Percentiles rank a stretch among this genome's conserved stretches.
phyloP scores from a whole-genome alignment of 352 stramenopile genomes.

The Thalassiosira hispida region DNA sequence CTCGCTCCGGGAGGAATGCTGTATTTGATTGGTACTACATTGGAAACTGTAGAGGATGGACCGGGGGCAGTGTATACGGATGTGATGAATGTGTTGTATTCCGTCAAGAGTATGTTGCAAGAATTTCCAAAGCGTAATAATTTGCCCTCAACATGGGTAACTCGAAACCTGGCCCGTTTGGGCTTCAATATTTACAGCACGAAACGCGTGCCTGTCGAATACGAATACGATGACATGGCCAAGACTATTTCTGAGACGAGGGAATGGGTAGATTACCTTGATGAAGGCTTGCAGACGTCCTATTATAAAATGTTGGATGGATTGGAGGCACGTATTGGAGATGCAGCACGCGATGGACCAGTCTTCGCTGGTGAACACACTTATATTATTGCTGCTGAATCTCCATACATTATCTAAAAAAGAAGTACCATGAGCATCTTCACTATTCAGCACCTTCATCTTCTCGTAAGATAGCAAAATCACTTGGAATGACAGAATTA shows the following conservation, averaged over 20 bases:
- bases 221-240: neutral
- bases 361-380: slow-evolving; percentile 9
- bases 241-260: neutral
- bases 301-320: neutral
- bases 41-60: neutral
- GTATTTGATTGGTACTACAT: slow-evolving; percentile 13
- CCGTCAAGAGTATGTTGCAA: slow-evolving; percentile 17
- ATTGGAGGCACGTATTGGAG: slow-evolving; percentile 5
- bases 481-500: too few species aligned
- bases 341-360: neutral
- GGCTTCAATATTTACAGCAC: slow-evolving; percentile 12
- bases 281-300: neutral
- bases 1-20: slow-evolving; percentile 19
- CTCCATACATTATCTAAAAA: too few species aligned
- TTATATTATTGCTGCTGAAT: slow-evolving; percentile 23
- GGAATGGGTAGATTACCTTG: slow-evolving; percentile 10
- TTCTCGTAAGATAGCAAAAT: too few species aligned
- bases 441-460: too few species aligned
- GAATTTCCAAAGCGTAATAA: neutral
- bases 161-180: slow-evolving; percentile 8
- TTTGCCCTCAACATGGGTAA: neutral
- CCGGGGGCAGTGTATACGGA: neutral
- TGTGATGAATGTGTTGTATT: slow-evolving; percentile 17
- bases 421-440: too few species aligned
- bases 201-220: neutral